A percentile compares a stretch with the other conserved stretches of the same genome.
Conservation (phyloP, 768 basidiomycete genomes). For the Kwoniella sp. region DNA sequence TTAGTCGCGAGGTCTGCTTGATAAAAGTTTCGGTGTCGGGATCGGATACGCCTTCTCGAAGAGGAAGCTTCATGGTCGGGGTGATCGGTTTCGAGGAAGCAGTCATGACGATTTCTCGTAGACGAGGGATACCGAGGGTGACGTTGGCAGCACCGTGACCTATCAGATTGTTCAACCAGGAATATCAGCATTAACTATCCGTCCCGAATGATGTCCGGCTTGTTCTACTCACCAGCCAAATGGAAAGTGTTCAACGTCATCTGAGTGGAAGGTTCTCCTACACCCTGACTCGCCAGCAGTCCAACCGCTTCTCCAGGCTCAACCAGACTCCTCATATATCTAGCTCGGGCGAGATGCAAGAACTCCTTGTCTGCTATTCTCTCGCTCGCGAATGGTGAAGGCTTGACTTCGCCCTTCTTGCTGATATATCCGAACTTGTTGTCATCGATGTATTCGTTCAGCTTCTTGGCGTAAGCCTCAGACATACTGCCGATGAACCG, state of each 20-base stretch:
- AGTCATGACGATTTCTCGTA: conserved; percentile 99
- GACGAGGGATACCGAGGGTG: conserved; percentile 95
- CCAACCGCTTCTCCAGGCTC: conserved; percentile 99
- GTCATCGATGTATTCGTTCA: conserved; percentile 74
- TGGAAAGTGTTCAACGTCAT: conserved; percentile 99
- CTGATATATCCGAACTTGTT: conserved; percentile 66
- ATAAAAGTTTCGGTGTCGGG: conserved; percentile 74
- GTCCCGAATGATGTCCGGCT: no score
- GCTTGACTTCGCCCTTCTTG: conserved; percentile 49
- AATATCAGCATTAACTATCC: background rate
- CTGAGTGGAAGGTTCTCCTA: conserved; percentile 98
- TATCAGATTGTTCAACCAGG: conserved; percentile 47
- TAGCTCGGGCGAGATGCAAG: conserved; percentile 79
- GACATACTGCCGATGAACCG: conserved; percentile 86
- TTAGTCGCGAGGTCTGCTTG: conserved; percentile 81
- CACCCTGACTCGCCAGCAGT: conserved; percentile 91
- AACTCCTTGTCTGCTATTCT: conserved; percentile 60
- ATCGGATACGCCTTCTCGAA: conserved; percentile 62
- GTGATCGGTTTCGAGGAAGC: conserved; percentile 94
- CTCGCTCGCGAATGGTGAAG: conserved; percentile 56
- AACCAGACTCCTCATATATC: conserved; percentile 88
- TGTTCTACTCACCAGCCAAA: conserved; percentile 84
- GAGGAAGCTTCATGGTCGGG: conserved; percentile 88
- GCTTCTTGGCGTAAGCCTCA: conserved; percentile 79
- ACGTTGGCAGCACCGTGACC: conserved; percentile 99